Evolutionary conservation across 257 asterid species (phyloP), one percentile per base, ranked within the genome.

Genomic region (Thymus quinquecostatus): DNA sequence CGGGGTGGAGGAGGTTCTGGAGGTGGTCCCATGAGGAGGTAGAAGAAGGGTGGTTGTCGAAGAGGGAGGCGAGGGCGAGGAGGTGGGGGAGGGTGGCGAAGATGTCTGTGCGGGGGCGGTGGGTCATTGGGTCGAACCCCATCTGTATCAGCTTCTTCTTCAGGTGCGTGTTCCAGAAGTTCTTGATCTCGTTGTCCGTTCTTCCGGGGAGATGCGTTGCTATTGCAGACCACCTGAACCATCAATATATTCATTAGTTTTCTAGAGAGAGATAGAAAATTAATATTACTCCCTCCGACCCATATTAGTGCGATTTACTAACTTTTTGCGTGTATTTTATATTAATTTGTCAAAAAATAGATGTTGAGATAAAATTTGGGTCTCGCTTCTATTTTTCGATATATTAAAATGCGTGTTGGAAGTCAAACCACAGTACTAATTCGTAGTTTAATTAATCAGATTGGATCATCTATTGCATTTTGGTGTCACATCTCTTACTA

Each of bases 71-170:
- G 47, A 92, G 76, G 6, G 97, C 97, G 29, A 92, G 77, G 74
- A 92, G 93, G 63, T 86, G 88, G 4, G 95, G 96, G 4, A 86
- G 73, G 75, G 83, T 87, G 8, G 92, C 80, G 66, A 82, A 87
- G 4, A 91, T 81, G 79, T 89, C 96, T 21, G 95, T 87, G 2
- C 95, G 76, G 1, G 96, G 97, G 0, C 84, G 86, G 58, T 87
- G 97, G 44, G 97, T 92, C 91, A 89, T 92, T 36, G 97, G 97
- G 81, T 86, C 95, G 82, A 84, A 83, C 1, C 96, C 96, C 95
- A 85, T 87, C 33, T 89, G 93, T 67, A 91, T 91, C 60, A 91
- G 64, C 79, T 87, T 91, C 84, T 91, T 91, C 80, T 87, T 91
- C 38, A 91, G 75, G 72, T 91, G 95, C 0, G 97, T 91, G 86